Evolutionary conservation across 2,329 filamentous ascomycete genomes (phyloP).

Genomic region (Plectosphaerella sp.): DNA sequence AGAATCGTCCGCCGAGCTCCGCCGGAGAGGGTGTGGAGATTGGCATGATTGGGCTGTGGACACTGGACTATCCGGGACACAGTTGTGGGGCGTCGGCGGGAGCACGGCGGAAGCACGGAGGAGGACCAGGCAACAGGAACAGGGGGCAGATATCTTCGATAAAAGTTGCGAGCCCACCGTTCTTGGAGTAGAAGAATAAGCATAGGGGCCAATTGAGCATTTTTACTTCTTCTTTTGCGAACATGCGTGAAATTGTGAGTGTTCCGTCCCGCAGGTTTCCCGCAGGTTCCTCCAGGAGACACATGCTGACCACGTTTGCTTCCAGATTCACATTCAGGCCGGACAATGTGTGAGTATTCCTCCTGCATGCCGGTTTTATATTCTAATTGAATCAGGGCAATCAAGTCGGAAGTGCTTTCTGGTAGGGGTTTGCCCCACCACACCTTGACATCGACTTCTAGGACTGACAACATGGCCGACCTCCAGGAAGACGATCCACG

Average conservation of each 20-base stretch:
- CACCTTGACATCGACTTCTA: not conserved
- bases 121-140: too few species aligned
- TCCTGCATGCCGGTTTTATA: not conserved
- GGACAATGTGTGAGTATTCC: conserved; percentile 81
- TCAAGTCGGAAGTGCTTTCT: conserved; percentile 99
- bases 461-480: conserved; percentile 28
- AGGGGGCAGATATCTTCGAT: too few species aligned
- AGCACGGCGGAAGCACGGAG: too few species aligned
- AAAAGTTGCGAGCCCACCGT: too few species aligned
- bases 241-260: conserved; percentile 67
- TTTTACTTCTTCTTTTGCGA: conserved; percentile 21
- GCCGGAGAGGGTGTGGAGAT: not conserved
- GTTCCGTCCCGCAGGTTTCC: not conserved
- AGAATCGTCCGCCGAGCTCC: conserved; percentile 1
- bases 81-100: too few species aligned
- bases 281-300: not conserved
- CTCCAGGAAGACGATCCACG: conserved; percentile 71
- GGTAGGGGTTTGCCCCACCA: conserved; percentile 50
- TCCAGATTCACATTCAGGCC: conserved; percentile 97
- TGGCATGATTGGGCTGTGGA: too few species aligned
- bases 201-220: too few species aligned
- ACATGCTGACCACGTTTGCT: conserved; percentile 47
- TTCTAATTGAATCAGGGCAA: conserved; percentile 66
- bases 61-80: too few species aligned
- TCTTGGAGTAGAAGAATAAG: too few species aligned